Evolutionary conservation across 106 monocot genomes (phyloP).

Genomic region (Apostasia ramifera): DNA sequence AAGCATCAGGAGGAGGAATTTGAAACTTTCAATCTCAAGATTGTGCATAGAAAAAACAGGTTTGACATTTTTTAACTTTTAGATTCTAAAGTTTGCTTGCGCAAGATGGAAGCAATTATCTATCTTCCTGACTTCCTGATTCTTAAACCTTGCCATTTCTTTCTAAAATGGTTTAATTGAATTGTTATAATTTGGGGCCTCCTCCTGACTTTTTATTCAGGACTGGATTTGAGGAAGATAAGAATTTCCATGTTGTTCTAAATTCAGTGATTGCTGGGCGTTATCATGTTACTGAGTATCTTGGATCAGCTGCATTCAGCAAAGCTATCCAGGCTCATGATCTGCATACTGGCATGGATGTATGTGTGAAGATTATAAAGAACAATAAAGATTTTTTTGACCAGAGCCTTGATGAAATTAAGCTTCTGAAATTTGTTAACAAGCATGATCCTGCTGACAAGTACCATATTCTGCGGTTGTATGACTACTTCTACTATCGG

Average conservation of each 20-base stretch:
- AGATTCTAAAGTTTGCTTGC: too few relatives aligned
- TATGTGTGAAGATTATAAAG: conserved; percentile 98
- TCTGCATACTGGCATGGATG: conserved; percentile 96
- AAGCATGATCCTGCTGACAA: conserved; percentile 97
- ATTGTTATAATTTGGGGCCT: too few relatives aligned
- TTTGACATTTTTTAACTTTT: not conserved
- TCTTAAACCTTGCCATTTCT: too few relatives aligned
- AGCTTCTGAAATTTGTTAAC: conserved; percentile 97
- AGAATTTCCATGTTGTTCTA: conserved; percentile 96
- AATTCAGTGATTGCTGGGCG: conserved; percentile 98
- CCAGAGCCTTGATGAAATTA: conserved; percentile 99
- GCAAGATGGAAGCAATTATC: too few relatives aligned
- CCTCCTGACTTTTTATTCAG: conserved; percentile 25
- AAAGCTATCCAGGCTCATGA: conserved; percentile 99
- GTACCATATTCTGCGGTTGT: conserved; percentile 87
- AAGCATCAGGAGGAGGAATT: conserved; percentile 95
- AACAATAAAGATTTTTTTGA: conserved; percentile 99
- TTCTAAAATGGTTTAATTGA: too few relatives aligned
- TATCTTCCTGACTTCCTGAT: too few relatives aligned
- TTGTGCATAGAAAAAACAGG: conserved; percentile 99
- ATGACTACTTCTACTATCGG: conserved; percentile 98
- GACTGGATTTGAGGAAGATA: conserved; percentile 99
- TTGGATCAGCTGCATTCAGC: conserved; percentile 99
- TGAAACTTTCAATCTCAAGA: conserved; percentile 95
- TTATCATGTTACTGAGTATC: conserved; percentile 95